Conservation (phyloP, 2,329 filamentous ascomycete species). For the Alternaria ventricosa region DNA sequence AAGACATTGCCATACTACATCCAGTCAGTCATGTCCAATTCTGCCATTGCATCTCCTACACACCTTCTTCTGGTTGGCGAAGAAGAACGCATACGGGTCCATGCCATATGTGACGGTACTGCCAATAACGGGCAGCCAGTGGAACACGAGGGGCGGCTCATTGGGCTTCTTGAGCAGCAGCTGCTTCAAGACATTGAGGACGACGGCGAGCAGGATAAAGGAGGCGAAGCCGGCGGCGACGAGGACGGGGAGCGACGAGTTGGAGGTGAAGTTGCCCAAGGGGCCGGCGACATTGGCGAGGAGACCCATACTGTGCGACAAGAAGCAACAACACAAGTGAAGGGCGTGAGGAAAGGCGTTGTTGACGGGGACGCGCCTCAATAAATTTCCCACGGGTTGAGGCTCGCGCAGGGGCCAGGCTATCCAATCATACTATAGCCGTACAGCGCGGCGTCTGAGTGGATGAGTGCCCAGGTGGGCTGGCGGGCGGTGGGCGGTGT, state of each 20-base stretch:
- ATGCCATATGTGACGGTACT: constrained; percentile 95
- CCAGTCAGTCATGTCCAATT: constrained; percentile 25
- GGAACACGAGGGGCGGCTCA: constrained; percentile 67
- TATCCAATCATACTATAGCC: constrained; percentile 14
- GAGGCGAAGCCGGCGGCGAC: constrained; percentile 53
- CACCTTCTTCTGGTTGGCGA: constrained; percentile 74
- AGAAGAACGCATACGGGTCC: constrained; percentile 89
- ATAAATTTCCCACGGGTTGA: constrained; percentile 37
- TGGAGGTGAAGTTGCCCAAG: constrained; percentile 54
- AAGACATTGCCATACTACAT: constrained; percentile 83
- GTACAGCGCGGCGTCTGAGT: constrained; percentile 23
- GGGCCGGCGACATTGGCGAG: constrained; percentile 57
- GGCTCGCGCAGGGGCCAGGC: constrained; percentile 27
- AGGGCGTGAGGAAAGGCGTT: constrained; percentile 7
- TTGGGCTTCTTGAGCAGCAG: constrained; percentile 81
- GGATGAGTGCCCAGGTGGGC: not conserved
- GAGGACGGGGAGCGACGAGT: constrained; percentile 53
- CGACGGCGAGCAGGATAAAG: constrained; percentile 64
- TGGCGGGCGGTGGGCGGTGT: not conserved
- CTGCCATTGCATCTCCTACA: constrained; percentile 16
- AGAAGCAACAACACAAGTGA: constrained; percentile 2
- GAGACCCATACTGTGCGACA: constrained; percentile 57
- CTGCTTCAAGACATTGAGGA: constrained; percentile 82
- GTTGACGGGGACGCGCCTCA: constrained; percentile 25
- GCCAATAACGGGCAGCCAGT: constrained; percentile 75